Conservation (phyloP, 495 filamentous ascomycete genomes). For the Hamigera avellanea region DNA sequence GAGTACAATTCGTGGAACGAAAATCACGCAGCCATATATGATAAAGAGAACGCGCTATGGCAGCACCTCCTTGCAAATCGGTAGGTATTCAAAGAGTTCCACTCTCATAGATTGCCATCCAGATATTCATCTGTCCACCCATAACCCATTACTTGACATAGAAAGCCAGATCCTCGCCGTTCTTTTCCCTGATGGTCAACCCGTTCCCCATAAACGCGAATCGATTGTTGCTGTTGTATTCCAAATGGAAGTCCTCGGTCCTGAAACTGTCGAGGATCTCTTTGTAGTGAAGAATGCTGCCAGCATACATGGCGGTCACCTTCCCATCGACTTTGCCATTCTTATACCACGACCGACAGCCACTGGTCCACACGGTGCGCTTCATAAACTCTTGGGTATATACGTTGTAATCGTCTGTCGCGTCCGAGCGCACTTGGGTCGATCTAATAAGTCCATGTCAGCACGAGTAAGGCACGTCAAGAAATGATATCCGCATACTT, state of each 20-base stretch:
- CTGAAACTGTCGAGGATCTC: conserved; percentile 4
- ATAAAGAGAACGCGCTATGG: too few relatives aligned
- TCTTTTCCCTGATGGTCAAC: not conserved
- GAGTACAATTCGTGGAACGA: too few relatives aligned
- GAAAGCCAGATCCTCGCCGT: not conserved
- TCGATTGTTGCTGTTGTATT: not conserved
- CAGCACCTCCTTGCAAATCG: too few relatives aligned
- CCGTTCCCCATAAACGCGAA: conserved; percentile 1
- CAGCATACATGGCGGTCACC: conserved; percentile 31
- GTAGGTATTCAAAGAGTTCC: too few relatives aligned
- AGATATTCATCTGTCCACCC: too few relatives aligned
- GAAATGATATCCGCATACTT: conserved; percentile 10
- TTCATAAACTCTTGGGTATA: conserved; percentile 26
- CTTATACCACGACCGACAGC: conserved; percentile 39
- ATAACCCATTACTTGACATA: not conserved
- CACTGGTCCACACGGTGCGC: conserved; percentile 29
- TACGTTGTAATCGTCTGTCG: conserved; percentile 24
- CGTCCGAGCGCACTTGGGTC: conserved; percentile 21
- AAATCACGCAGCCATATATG: too few relatives aligned
- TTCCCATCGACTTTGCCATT: conserved; percentile 14
- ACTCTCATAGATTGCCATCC: too few relatives aligned
- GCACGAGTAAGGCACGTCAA: not conserved
- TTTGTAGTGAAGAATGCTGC: conserved; percentile 33
- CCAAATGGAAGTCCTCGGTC: not conserved
- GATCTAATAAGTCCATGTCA: conserved; percentile 4